Conservation (phyloP, 192 early-diverging fungal species). For the Backusella tuberculispora region DNA sequence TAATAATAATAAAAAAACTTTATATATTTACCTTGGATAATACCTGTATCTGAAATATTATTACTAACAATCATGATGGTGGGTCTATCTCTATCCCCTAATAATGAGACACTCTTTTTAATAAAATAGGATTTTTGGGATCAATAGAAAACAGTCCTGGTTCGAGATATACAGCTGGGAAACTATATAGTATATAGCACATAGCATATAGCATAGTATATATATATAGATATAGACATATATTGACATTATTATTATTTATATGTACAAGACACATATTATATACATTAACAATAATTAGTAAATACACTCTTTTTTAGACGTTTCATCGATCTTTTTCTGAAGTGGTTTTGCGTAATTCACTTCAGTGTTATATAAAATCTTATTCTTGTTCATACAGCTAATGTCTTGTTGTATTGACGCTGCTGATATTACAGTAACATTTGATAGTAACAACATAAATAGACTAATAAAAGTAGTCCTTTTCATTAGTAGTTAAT, state of each 20-base stretch:
- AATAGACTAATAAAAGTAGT: neutral
- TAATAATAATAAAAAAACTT: slow-evolving; percentile 1
- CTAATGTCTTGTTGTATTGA: neutral
- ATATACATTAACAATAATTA: neutral
- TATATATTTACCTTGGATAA: slow-evolving; percentile 21
- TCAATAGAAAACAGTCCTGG: neutral
- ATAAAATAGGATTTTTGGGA: neutral
- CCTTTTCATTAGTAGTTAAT: too few species aligned
- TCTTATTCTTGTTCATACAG: neutral
- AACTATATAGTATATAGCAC: neutral
- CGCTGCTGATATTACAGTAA: neutral
- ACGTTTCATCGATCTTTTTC: slow-evolving; percentile 15
- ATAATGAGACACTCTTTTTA: slow-evolving; percentile 16
- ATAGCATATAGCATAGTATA: too few species aligned
- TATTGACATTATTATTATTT: too few species aligned
- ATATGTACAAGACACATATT: neutral
- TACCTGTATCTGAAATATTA: neutral
- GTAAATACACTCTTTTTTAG: neutral
- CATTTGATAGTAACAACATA: neutral
- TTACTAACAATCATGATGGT: slow-evolving; percentile 16
- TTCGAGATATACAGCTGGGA: neutral
- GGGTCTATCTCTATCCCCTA: slow-evolving; percentile 13
- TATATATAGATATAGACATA: too few species aligned
- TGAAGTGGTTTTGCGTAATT: slow-evolving; percentile 16
- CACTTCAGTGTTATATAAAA: neutral